Evolutionary conservation across 2,329 filamentous ascomycete genomes (phyloP), one percentile per base, ranked within the genome.

Genomic region (Aureobasidium sp.): DNA sequence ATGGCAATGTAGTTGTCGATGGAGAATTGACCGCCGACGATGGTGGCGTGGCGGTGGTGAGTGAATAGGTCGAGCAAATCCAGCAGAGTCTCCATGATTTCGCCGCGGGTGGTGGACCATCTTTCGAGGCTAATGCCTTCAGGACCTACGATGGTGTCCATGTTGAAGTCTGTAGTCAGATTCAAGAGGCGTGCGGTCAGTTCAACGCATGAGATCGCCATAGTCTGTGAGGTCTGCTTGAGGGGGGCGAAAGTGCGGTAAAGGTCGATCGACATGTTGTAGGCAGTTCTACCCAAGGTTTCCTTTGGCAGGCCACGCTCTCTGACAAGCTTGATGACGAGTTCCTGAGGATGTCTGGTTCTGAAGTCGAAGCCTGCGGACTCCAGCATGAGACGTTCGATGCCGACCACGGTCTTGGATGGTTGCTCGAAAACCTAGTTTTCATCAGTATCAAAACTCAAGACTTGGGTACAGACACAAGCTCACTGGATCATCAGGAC

Each of bases 1-100:
- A 95, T 86, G 65, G 88, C 85, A 70, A 97, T 90, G 72, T 96
- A 93, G 60, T 82, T 83, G 67, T 93, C 87, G 47, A 93, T 80
- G 49, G 87, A 83, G 73, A 90, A 88, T 50, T 83, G 78, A 16
- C 83, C 79, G 7, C 91, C 92, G 25, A 96, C 79, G 54, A 87
- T 85, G 36, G 91, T 96, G 57, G 82, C 80, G 66, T 84, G 83
- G 59, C 85, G 84, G 71, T 95, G 88, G 70, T 96, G 89, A 0
- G 91, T 94, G 74, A 97, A 97, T 2, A 97, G 82, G 70, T 99
- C 93, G 30, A 97, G 82, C 0, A 97, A 81, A 70, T 97, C 94
- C 42, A 97, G 84, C 68, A 96, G 83, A 0, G 90, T 93, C 79
- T 97, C 93, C 77, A 80, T 79, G 49, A 79, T 70, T 63, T 80